Conservation (phyloP, 306 rosid genomes). For the Ochetophila trinervis region DNA sequence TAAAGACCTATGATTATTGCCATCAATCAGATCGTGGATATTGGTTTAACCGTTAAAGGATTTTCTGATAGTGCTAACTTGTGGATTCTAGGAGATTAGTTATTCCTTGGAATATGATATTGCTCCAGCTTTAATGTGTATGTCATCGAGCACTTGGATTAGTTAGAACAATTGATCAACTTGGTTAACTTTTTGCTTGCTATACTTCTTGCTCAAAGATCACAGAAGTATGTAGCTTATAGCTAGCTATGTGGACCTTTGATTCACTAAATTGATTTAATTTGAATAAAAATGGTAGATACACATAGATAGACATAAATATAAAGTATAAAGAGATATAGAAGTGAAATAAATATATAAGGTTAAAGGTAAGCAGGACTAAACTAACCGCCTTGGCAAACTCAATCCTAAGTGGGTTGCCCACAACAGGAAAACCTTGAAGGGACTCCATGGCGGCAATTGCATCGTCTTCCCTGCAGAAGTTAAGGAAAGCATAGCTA, state of each 20-base stretch:
- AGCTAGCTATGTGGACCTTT: neutral
- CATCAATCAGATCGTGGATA: neutral
- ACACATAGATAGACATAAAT: slow-evolving; percentile 10
- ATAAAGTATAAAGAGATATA: slow-evolving; percentile 10
- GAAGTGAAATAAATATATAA: slow-evolving; percentile 31
- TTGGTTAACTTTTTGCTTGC: neutral
- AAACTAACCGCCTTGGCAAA: slow-evolving; percentile 99
- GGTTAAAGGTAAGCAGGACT: slow-evolving; percentile 52
- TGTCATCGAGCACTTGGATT: slow-evolving; percentile 24
- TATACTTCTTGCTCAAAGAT: slow-evolving; percentile 1
- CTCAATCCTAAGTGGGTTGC: slow-evolving; percentile 86
- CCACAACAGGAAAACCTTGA: slow-evolving; percentile 68
- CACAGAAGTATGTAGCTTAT: neutral
- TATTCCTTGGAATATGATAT: neutral
- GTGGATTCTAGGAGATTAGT: slow-evolving; percentile 10
- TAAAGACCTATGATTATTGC: neutral
- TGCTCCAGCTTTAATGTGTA: slow-evolving; percentile 18
- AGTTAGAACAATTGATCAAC: slow-evolving; percentile 20
- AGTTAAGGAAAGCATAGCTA: slow-evolving; percentile 84
- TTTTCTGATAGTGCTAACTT: slow-evolving; percentile 8
- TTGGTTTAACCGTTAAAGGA: neutral
- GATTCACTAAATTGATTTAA: neutral
- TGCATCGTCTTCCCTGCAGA: slow-evolving; percentile 72
- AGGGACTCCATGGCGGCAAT: slow-evolving; percentile 67
- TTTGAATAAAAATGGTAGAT: slow-evolving; percentile 9